A percentile compares a stretch with the other conserved stretches of the same genome.
phyloP scores from a whole-genome alignment of 371 early-diverging fungal species.

The Mucor mucedo region DNA sequence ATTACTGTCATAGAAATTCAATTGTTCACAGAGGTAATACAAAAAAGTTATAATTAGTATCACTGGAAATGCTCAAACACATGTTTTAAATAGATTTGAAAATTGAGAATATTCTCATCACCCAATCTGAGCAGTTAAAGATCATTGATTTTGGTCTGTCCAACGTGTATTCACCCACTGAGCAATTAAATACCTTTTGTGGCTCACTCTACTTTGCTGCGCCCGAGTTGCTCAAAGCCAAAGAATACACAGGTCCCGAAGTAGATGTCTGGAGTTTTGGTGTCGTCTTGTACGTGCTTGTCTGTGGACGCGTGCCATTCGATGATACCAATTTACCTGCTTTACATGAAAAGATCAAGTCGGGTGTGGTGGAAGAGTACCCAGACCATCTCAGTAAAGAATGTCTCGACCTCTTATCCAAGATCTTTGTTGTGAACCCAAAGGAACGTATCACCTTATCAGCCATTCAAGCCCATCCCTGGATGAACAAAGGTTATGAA shows the following conservation, averaged over 20 bases:
- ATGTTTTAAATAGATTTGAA: slow-evolving; percentile 77
- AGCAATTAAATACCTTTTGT: slow-evolving; percentile 77
- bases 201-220: slow-evolving; percentile 85
- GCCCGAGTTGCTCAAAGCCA: slow-evolving; percentile 87
- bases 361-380: slow-evolving; percentile 46
- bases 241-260: slow-evolving; percentile 86
- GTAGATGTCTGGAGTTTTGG: slow-evolving; percentile 94
- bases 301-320: slow-evolving; percentile 88
- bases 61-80: slow-evolving; percentile 4
- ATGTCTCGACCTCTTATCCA: slow-evolving; percentile 67
- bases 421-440: slow-evolving; percentile 70
- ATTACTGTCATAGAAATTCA: slow-evolving; percentile 68
- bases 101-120: slow-evolving; percentile 96
- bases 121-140: slow-evolving; percentile 58
- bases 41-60: not conserved
- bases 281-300: slow-evolving; percentile 85
- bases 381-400: slow-evolving; percentile 59
- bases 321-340: slow-evolving; percentile 71
- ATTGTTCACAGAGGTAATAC: slow-evolving; percentile 69
- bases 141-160: slow-evolving; percentile 90
- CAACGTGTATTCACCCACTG: slow-evolving; percentile 75
- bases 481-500: slow-evolving; percentile 75
- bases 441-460: slow-evolving; percentile 62
- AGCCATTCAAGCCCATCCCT: slow-evolving; percentile 66
- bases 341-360: slow-evolving; percentile 72